Evolutionary conservation across 2,329 filamentous ascomycete genomes (phyloP).

Genomic region (Pseudogymnoascus sp.): DNA sequence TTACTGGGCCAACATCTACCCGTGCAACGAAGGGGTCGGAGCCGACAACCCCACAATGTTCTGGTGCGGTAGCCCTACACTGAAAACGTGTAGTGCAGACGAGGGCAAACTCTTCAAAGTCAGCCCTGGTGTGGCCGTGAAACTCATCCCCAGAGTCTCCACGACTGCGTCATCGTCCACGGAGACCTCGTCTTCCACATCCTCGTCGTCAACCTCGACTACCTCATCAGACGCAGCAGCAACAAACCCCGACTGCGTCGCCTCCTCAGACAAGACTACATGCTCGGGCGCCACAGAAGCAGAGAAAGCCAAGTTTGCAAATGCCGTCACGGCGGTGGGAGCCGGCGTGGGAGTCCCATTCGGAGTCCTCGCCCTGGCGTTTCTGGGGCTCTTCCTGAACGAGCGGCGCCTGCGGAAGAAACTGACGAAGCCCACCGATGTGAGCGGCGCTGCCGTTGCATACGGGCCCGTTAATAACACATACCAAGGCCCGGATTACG

Average conservation of each 20-base stretch:
- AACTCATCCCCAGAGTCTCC: not conserved
- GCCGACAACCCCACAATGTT: conserved; percentile 8
- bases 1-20: conserved; percentile 15
- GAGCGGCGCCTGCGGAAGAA: conserved; percentile 10
- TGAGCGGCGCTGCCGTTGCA: not conserved
- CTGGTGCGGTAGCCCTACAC: conserved; percentile 7
- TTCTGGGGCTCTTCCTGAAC: conserved; percentile 7
- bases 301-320: not conserved
- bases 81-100: not conserved
- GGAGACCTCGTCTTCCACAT: not conserved
- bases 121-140: not conserved
- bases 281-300: not conserved
- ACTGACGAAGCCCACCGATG: not conserved
- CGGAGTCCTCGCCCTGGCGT: not conserved
- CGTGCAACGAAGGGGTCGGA: conserved; percentile 14
- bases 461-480: not conserved
- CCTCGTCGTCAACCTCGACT: not conserved
- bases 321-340: conserved; percentile 10
- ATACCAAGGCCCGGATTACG: not conserved
- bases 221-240: not conserved
- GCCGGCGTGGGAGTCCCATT: conserved; percentile 13
- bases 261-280: not conserved
- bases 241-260: not conserved
- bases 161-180: conserved; percentile 11
- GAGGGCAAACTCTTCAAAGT: not conserved